A percentile compares a stretch with the other conserved stretches of the same genome.
These are phyloP conservation scores for Anisodus acutangulus DNA, from an alignment of 257 asterid species.

Conservation along the genomic window DNA sequence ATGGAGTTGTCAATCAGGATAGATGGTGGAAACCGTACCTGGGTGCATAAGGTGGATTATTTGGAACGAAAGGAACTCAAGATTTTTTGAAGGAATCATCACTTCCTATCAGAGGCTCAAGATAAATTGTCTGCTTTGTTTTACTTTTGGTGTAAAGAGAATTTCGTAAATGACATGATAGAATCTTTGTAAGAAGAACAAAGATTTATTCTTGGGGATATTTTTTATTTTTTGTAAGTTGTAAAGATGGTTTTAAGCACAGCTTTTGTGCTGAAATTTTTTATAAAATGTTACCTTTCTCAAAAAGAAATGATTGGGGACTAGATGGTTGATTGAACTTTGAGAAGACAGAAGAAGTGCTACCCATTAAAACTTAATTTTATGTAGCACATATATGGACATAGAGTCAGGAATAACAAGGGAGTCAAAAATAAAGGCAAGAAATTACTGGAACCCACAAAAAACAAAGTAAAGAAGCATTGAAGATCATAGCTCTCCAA, in stretches of 20 bases:
- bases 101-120: not conserved
- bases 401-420: not conserved
- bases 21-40: too few species aligned
- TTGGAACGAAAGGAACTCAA: not conserved
- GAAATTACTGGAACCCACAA: not conserved
- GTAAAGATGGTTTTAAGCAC: not conserved
- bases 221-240: not conserved
- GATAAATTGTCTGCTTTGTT: not conserved
- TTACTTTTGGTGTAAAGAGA: not conserved
- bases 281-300: not conserved
- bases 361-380: not conserved
- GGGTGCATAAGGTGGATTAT: too few species aligned
- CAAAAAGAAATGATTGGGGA: not conserved
- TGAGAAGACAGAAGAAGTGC: not conserved
- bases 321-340: constrained; percentile 13
- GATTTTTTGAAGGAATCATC: constrained; percentile 10
- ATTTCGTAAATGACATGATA: not conserved
- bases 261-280: not conserved
- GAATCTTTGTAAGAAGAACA: constrained; percentile 9
- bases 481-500: not conserved
- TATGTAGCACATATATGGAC: constrained; percentile 3
- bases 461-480: not conserved
- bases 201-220: not conserved
- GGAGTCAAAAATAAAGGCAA: not conserved
- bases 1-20: too few species aligned